Conservation (phyloP, 2,329 filamentous ascomycete species). For the Penicillium sp. region DNA sequence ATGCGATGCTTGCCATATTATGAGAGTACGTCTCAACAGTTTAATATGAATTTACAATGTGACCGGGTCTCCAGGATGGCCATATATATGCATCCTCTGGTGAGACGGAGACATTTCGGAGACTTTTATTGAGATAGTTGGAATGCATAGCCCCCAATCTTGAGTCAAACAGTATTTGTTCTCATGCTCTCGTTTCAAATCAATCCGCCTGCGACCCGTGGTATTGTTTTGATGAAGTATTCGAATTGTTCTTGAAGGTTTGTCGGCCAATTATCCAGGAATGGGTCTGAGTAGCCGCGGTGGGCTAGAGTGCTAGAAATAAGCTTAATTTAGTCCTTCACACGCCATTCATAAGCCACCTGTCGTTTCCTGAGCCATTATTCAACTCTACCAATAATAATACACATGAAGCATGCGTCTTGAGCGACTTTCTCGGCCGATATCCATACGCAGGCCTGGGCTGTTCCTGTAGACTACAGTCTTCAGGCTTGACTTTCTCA, state of each 20-base stretch:
- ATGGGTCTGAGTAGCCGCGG: background rate
- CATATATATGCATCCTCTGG: background rate
- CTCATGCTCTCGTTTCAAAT: background rate
- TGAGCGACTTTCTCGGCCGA: background rate
- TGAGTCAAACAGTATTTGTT: background rate
- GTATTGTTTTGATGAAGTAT: background rate
- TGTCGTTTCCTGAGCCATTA: background rate
- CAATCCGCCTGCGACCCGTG: background rate
- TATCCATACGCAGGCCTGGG: background rate
- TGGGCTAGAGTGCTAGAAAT: background rate
- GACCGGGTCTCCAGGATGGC: background rate
- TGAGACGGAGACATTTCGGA: slow-evolving; percentile 17
- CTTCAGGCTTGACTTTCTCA: background rate
- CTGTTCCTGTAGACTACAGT: background rate
- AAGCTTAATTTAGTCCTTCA: background rate
- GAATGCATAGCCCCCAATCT: background rate
- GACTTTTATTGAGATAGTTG: slow-evolving; percentile 1
- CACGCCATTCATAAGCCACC: background rate
- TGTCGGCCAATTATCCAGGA: background rate
- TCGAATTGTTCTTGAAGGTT: background rate
- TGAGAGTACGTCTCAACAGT: background rate
- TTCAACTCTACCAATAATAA: background rate
- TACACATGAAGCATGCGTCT: background rate
- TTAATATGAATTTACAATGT: background rate
- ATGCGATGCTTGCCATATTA: slow-evolving; percentile 27